Base-by-base conservation (phyloP, 176 grass and related monocot genomes). In the Tillandsia leiboldiana region DNA sequence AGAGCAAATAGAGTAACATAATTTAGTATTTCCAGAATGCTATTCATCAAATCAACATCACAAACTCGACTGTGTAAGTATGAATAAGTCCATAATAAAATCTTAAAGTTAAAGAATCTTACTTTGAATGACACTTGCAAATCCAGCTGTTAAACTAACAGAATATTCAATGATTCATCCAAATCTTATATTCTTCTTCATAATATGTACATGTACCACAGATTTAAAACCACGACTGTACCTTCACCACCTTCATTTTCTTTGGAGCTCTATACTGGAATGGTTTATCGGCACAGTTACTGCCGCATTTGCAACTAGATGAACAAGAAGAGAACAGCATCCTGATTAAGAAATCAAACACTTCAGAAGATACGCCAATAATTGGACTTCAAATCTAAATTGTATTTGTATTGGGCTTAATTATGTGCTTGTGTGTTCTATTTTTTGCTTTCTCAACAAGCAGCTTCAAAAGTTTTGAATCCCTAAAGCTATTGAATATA, bases 241-340 rank as follows among this genome's bases (percentile, higher is more conserved):
- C 93, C 86, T 65, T 83, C 69, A 92, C 83, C 27, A 97, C 67
- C 85, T 83, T 97, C 42, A 88, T 83, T 82, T 97, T 83, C 77
- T 81, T 87, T 22, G 83, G 22, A 66, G 87, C 75, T 70, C 93
- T 89, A 68, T 89, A 79, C 65, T 97, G 93, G 84, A 97, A 97
- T 42, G 93, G 70, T 90, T 79, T 92, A 72, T 97, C 92, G 61
- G 74, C 71, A 83, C 89, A 97, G 3, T 81, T 72, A 15, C 52
- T 13, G 17, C 74, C 79, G 80, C 93, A 97, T 82, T 92, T 87
- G 78, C 93, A 97, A 64, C 79, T 83, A 75, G 77, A 78, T 48
- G 93, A 87, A 75, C 93, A 97, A 77, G 86, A 85, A 71, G 93
- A 97, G 76, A 97, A 97, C 23, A 97, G 66, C 89, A 92, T 92